Percentiles rank a stretch among this genome's conserved stretches.
phyloP scores from a whole-genome alignment of 2,329 filamentous ascomycete genomes.

The Colletotrichum gloeosporioides region DNA sequence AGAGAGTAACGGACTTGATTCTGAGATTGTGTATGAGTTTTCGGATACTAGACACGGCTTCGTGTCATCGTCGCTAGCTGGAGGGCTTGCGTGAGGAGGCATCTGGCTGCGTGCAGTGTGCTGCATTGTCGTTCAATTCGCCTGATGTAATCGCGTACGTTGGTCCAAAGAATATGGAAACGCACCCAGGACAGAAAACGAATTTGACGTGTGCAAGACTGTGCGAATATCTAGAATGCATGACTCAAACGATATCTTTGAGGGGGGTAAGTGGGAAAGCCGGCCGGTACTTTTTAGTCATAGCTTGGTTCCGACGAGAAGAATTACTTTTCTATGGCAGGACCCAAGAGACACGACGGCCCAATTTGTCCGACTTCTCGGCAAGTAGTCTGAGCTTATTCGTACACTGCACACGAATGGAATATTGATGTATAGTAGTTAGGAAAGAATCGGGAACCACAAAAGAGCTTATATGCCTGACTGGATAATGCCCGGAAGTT shows the following conservation, averaged over 20 bases:
- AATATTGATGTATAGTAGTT: background rate
- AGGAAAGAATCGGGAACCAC: background rate
- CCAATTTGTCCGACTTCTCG: background rate
- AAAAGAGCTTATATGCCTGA: background rate
- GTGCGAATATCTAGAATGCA: background rate
- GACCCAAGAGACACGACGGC: background rate
- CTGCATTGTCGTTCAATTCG: background rate
- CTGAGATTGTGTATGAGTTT: background rate
- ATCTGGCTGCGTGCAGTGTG: background rate
- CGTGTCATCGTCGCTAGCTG: background rate
- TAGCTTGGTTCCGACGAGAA: background rate
- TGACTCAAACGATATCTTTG: background rate
- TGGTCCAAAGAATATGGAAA: background rate
- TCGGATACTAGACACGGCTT: background rate
- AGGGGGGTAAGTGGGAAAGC: background rate
- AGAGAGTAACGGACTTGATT: background rate
- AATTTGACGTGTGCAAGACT: background rate
- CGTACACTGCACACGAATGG: background rate
- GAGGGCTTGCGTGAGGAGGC: background rate
- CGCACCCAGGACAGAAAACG: background rate
- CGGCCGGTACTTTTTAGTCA: background rate
- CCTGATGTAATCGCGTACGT: background rate
- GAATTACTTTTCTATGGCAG: background rate
- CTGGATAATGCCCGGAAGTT: background rate
- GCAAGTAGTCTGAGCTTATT: background rate